Evolutionary conservation across 441 rosid genomes (phyloP).

Genomic region (Pelargonium cotyledonis): DNA sequence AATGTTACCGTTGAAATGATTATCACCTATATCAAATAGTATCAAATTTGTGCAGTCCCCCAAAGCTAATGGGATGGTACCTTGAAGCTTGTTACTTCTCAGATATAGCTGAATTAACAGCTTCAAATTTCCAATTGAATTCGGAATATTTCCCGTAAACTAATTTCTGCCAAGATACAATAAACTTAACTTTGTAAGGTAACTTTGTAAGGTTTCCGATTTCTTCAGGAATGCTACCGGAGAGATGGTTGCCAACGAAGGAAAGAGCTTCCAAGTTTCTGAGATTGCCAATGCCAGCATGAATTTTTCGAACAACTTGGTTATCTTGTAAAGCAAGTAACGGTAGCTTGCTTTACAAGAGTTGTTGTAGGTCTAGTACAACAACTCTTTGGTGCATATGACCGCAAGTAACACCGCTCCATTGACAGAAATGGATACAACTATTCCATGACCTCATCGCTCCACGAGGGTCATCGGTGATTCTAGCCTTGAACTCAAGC

Average conservation of each 20-base stretch:
- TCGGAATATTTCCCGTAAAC: constrained; percentile 17
- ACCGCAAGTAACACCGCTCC: constrained; percentile 11
- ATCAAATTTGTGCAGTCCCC: constrained; percentile 12
- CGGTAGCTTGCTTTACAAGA: constrained; percentile 8
- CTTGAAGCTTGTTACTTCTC: constrained; percentile 8
- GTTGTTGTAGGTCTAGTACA: not conserved
- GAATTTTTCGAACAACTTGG: constrained; percentile 14
- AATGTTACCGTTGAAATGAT: constrained; percentile 17
- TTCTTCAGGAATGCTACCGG: constrained; percentile 10
- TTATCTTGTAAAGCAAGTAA: not conserved
- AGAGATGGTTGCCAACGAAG: not conserved
- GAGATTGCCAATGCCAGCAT: constrained; percentile 10
- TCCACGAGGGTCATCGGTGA: not conserved
- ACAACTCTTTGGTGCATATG: not conserved
- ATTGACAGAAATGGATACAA: constrained; percentile 2
- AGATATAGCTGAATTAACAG: not conserved
- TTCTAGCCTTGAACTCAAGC: constrained; percentile 12
- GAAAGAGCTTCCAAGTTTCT: not conserved
- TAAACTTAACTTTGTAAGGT: too few species aligned
- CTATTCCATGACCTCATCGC: constrained; percentile 15
- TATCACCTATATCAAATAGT: not conserved
- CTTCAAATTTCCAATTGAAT: constrained; percentile 14
- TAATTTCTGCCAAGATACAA: not conserved
- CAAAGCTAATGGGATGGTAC: constrained; percentile 17
- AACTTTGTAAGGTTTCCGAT: constrained; percentile 12